These are phyloP conservation scores for Pisolithus sp. DNA, from an alignment of 768 basidiomycete genomes.

Conservation along the genomic window DNA sequence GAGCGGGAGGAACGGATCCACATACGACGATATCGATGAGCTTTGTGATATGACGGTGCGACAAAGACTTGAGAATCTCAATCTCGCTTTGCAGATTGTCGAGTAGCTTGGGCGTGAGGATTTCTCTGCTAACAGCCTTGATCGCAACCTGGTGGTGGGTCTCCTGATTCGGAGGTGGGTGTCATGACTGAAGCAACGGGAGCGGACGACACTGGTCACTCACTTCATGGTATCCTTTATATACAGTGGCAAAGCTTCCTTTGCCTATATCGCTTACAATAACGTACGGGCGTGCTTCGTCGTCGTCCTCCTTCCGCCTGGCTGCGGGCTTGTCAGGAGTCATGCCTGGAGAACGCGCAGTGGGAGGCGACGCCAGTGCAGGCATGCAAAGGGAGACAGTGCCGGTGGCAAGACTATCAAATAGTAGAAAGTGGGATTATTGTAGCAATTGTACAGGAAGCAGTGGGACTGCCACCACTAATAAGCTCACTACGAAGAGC, in stretches of 20 bases:
- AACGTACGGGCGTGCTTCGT: slow-evolving; percentile 71
- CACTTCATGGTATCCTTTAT: slow-evolving; percentile 88
- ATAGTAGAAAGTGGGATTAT: slow-evolving; percentile 1
- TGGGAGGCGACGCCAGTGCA: slow-evolving; percentile 11
- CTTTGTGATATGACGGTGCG: slow-evolving; percentile 88
- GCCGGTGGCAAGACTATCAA: slow-evolving; percentile 9
- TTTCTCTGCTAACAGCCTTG: slow-evolving; percentile 87
- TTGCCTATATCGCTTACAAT: slow-evolving; percentile 74
- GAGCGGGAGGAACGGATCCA: slow-evolving; percentile 6
- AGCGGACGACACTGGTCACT: slow-evolving; percentile 14
- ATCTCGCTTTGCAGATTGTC: slow-evolving; percentile 99
- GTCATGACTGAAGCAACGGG: neutral
- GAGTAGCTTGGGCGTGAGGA: slow-evolving; percentile 84
- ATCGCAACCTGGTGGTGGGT: slow-evolving; percentile 79
- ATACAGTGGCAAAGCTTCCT: slow-evolving; percentile 95
- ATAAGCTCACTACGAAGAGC: no score
- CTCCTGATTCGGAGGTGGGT: slow-evolving; percentile 42
- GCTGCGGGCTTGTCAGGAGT: slow-evolving; percentile 20
- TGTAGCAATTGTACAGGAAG: slow-evolving; percentile 13
- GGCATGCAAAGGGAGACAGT: slow-evolving; percentile 13
- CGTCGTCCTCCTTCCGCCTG: slow-evolving; percentile 44
- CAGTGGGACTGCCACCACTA: slow-evolving; percentile 14
- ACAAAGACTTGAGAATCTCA: slow-evolving; percentile 88
- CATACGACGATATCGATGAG: slow-evolving; percentile 88
- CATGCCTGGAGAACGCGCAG: slow-evolving; percentile 19